Evolutionary conservation across 2,329 filamentous ascomycete genomes (phyloP).

Genomic region (Fusarium hostae): DNA sequence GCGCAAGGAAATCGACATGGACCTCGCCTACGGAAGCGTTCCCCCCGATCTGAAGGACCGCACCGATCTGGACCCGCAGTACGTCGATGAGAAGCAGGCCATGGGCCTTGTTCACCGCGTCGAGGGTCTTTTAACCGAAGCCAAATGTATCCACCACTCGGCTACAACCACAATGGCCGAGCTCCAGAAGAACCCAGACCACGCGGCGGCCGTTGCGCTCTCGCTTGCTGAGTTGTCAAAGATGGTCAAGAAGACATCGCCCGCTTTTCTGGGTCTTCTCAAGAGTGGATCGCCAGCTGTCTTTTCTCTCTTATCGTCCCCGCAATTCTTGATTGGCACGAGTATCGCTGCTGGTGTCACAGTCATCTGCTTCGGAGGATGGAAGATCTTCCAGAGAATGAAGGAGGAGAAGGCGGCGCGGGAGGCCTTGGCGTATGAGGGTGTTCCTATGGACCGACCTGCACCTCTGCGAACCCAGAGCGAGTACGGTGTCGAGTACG

Average conservation of each 20-base stretch:
- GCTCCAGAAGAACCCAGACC: constrained; percentile 77
- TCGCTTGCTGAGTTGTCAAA: constrained; percentile 91
- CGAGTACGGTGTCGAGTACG: constrained; percentile 47
- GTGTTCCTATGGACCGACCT: constrained; percentile 39
- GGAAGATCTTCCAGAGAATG: constrained; percentile 96
- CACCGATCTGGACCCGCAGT: constrained; percentile 59
- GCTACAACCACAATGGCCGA: constrained; percentile 85
- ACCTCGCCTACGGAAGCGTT: constrained; percentile 88
- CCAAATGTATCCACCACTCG: constrained; percentile 87
- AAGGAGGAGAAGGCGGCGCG: constrained; percentile 53
- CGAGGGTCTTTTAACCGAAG: constrained; percentile 83
- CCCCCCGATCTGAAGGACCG: constrained; percentile 72
- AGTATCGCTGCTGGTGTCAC: constrained; percentile 93
- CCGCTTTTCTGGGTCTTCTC: constrained; percentile 77
- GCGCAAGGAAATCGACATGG: constrained; percentile 79
- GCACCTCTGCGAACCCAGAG: constrained; percentile 44
- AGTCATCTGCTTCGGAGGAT: constrained; percentile 93
- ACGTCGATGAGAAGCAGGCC: constrained; percentile 66
- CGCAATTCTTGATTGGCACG: constrained; percentile 93
- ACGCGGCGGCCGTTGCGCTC: constrained; percentile 91
- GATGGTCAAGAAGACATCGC: constrained; percentile 84
- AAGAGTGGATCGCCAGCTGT: constrained; percentile 87
- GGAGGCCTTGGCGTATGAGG: constrained; percentile 46
- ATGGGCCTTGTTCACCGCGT: constrained; percentile 75
- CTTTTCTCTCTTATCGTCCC: constrained; percentile 85